These are phyloP conservation scores for Gliomastix tumulicola DNA, from an alignment of 2,329 filamentous ascomycete genomes.

Conservation along the genomic window DNA sequence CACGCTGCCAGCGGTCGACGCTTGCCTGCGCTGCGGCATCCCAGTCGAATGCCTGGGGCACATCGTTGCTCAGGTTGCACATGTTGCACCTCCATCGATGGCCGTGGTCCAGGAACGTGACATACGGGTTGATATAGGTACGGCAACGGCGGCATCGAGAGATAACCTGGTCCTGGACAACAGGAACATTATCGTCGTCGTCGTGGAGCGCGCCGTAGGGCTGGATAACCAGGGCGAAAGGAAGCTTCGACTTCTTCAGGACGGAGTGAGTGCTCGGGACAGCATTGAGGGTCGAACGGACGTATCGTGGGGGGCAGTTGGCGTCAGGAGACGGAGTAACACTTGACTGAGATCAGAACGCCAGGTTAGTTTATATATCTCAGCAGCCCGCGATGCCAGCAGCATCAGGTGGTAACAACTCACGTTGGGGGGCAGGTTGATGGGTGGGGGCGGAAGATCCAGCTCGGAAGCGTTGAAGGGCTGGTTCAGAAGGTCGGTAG, in stretches of 20 bases:
- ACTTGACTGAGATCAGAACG: slow-evolving; percentile 54
- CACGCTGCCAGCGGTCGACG: slow-evolving; percentile 84
- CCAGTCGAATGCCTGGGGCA: slow-evolving; percentile 99
- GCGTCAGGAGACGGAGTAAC: slow-evolving; percentile 86
- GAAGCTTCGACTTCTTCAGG: slow-evolving; percentile 93
- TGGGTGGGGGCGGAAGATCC: slow-evolving; percentile 83
- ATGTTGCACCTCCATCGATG: slow-evolving; percentile 99
- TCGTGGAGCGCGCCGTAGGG: slow-evolving; percentile 92
- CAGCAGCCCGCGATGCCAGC: neutral
- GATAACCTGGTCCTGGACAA: slow-evolving; percentile 95
- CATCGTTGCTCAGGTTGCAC: slow-evolving; percentile 98
- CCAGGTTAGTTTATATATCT: slow-evolving; percentile 25
- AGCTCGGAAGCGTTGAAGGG: slow-evolving; percentile 92
- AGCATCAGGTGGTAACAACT: slow-evolving; percentile 30
- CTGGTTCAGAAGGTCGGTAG: slow-evolving; percentile 84
- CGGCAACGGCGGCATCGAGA: slow-evolving; percentile 91
- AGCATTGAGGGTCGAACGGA: slow-evolving; percentile 90
- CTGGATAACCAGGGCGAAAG: slow-evolving; percentile 92
- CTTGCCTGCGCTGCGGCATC: slow-evolving; percentile 86
- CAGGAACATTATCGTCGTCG: slow-evolving; percentile 80
- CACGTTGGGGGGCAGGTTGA: slow-evolving; percentile 87
- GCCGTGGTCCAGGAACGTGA: slow-evolving; percentile 92
- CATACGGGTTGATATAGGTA: slow-evolving; percentile 97
- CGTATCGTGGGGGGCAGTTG: slow-evolving; percentile 89
- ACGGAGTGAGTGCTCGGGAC: slow-evolving; percentile 88